These are phyloP conservation scores for Calonectria montana DNA, from an alignment of 2,329 filamentous ascomycete species.

Conservation along the genomic window DNA sequence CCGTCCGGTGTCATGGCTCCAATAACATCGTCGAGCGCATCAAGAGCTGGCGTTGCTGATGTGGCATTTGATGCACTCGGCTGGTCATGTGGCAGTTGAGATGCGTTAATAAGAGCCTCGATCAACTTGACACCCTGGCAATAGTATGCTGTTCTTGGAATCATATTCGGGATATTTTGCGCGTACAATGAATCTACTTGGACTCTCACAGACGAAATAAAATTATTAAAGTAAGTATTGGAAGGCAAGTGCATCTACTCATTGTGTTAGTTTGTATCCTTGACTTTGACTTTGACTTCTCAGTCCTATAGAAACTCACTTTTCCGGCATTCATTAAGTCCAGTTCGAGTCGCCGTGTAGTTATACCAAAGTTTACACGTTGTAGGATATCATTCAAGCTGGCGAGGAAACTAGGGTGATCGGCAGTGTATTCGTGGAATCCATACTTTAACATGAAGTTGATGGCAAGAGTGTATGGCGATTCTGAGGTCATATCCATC, in stretches of 20 bases:
- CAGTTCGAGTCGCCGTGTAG: constrained; percentile 61
- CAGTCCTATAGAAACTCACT: constrained; percentile 48
- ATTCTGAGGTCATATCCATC: constrained; percentile 39
- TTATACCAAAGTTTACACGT: constrained; percentile 52
- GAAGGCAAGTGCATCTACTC: constrained; percentile 51
- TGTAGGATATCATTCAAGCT: constrained; percentile 51
- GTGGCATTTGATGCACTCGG: constrained; percentile 22
- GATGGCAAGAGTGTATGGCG: constrained; percentile 50
- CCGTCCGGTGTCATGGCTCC: constrained; percentile 24
- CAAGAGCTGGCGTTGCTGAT: constrained; percentile 21
- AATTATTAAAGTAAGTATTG: constrained; percentile 54
- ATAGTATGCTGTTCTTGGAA: constrained; percentile 56
- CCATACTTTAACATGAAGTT: constrained; percentile 52
- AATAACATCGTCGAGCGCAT: constrained; percentile 35
- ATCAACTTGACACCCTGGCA: constrained; percentile 54
- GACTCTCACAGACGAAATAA: constrained; percentile 52
- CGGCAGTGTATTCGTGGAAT: constrained; percentile 46
- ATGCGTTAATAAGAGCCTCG: constrained; percentile 49
- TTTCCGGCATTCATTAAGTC: constrained; percentile 63
- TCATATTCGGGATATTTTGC: constrained; percentile 24
- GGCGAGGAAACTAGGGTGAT: constrained; percentile 45
- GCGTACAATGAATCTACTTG: constrained; percentile 59
- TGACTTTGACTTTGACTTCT: not conserved
- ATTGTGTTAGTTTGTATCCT: constrained; percentile 27
- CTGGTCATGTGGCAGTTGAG: constrained; percentile 11